phyloP scores from a whole-genome alignment of 441 rosid species.

The Erysimum pusillum region DNA sequence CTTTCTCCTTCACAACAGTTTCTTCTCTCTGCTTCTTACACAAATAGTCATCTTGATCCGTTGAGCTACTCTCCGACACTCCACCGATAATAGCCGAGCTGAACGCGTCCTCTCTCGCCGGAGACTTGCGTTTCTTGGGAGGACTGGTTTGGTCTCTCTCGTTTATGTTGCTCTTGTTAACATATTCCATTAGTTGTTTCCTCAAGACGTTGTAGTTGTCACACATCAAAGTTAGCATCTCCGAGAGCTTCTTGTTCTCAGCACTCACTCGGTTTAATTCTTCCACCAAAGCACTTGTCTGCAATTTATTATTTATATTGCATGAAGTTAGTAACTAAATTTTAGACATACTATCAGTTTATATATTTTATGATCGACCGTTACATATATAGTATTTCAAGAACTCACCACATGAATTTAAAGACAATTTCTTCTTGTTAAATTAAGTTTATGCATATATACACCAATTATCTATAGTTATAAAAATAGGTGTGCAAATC shows the following conservation, averaged over 20 bases:
- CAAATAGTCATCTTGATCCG: constrained; percentile 78
- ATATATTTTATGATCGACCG: not conserved
- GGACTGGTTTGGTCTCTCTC: constrained; percentile 51
- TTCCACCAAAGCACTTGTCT: constrained; percentile 63
- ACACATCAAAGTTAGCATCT: constrained; percentile 77
- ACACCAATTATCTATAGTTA: not conserved
- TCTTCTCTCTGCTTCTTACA: constrained; percentile 73
- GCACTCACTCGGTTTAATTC: constrained; percentile 81
- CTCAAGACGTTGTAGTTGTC: constrained; percentile 78
- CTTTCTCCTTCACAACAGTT: constrained; percentile 74
- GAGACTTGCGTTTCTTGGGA: constrained; percentile 83
- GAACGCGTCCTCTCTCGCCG: constrained; percentile 51
- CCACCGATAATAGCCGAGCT: constrained; percentile 49
- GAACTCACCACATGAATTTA: constrained; percentile 26
- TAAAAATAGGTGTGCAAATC: not conserved
- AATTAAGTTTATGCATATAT: not conserved
- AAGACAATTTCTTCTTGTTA: not conserved
- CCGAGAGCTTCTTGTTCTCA: constrained; percentile 89
- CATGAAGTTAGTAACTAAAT: constrained; percentile 37
- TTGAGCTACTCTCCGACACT: constrained; percentile 86
- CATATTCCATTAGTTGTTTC: constrained; percentile 66
- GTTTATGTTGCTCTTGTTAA: constrained; percentile 54
- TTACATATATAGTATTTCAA: not conserved
- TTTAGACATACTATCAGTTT: not conserved
- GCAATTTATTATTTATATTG: constrained; percentile 21